Evolutionary conservation across 2,329 filamentous ascomycete genomes (phyloP).

Genomic region (Plectosphaerella sp.): DNA sequence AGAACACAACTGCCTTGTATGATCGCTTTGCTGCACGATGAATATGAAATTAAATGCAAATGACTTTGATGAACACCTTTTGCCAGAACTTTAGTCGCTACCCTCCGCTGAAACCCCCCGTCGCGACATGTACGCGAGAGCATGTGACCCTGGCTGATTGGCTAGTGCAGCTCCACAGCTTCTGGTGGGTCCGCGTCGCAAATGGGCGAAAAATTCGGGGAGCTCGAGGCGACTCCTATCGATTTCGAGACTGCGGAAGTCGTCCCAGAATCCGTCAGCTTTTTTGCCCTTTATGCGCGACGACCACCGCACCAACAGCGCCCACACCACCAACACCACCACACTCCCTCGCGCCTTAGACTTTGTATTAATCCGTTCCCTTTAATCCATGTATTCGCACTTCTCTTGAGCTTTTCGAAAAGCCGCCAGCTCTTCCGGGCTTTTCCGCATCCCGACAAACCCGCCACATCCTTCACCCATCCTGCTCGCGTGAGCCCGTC

Average conservation of each 20-base stretch:
- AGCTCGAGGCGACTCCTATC: slow-evolving; percentile 2
- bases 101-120: neutral
- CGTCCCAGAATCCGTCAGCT: neutral
- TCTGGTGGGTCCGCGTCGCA: neutral
- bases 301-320: neutral
- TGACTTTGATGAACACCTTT: too few relatives aligned
- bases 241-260: neutral
- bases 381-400: slow-evolving; percentile 2
- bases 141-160: neutral
- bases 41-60: too few relatives aligned
- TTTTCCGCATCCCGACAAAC: slow-evolving; percentile 1
- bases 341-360: slow-evolving; percentile 9
- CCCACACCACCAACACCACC: neutral
- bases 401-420: slow-evolving; percentile 5
- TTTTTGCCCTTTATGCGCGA: slow-evolving; percentile 1
- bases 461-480: neutral
- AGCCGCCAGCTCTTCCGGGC: slow-evolving; percentile 3
- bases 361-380: slow-evolving; percentile 1
- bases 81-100: neutral
- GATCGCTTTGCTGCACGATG: too few relatives aligned
- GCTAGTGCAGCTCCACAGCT: neutral
- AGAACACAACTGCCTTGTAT: too few relatives aligned
- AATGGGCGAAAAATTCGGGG: slow-evolving; percentile 2
- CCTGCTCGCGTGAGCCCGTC: neutral
- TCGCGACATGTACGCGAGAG: neutral